Evolutionary conservation across 176 grass and related monocot species (phyloP).

Genomic region (Cenchrus fungigraminus): DNA sequence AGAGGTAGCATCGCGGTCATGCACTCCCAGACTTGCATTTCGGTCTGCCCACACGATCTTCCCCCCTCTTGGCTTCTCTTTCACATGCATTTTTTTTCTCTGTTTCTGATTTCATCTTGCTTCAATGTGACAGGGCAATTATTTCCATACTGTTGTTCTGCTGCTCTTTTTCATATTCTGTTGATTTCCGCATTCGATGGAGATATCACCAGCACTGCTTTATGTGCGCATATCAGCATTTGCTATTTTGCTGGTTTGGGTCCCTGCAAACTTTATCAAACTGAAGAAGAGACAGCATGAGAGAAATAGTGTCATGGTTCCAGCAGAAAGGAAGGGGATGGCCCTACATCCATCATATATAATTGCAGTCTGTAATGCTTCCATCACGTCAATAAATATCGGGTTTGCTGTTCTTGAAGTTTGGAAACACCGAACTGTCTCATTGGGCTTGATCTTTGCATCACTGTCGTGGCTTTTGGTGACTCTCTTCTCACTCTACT

Average conservation of each 20-base stretch:
- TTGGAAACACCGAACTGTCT: slow-evolving; percentile 34
- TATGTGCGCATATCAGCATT: slow-evolving; percentile 41
- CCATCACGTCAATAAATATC: slow-evolving; percentile 37
- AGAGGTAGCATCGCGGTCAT: too few species aligned
- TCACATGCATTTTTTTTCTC: too few species aligned
- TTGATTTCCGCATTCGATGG: slow-evolving; percentile 22
- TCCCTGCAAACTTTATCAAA: slow-evolving; percentile 28
- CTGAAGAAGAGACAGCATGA: slow-evolving; percentile 4
- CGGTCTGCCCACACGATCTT: too few species aligned
- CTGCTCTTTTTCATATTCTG: not conserved
- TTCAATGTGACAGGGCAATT: too few species aligned
- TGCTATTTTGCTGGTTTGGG: slow-evolving; percentile 50
- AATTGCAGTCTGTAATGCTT: slow-evolving; percentile 40
- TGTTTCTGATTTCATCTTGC: too few species aligned
- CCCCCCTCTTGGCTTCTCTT: too few species aligned
- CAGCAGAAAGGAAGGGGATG: slow-evolving; percentile 3
- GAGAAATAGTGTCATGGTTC: not conserved
- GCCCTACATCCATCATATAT: slow-evolving; percentile 17
- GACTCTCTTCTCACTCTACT: slow-evolving; percentile 48
- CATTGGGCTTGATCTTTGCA: slow-evolving; percentile 36
- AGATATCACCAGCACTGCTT: slow-evolving; percentile 28
- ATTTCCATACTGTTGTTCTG: not conserved
- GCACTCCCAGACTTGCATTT: too few species aligned
- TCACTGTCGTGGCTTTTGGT: slow-evolving; percentile 59
- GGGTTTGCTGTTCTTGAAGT: slow-evolving; percentile 31